Percentiles rank a stretch among this genome's conserved stretches.
Evolutionary conservation across 169 alveolate species (phyloP).

Genomic region (Perkinsus olseni): DNA sequence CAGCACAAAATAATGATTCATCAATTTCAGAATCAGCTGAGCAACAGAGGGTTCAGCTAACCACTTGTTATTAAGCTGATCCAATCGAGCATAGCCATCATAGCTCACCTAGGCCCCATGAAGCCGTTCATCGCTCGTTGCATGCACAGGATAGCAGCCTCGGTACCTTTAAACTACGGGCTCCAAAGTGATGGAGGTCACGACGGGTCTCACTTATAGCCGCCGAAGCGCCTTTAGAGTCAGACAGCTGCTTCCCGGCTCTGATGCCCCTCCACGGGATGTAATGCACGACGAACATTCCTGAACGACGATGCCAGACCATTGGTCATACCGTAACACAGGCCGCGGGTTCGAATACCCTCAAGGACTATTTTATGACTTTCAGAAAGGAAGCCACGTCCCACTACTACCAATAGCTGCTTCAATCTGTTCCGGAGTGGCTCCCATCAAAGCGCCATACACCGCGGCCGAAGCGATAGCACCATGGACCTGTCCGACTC

Average conservation of each 20-base stretch:
- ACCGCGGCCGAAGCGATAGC: constrained; percentile 69
- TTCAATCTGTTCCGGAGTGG: constrained; percentile 57
- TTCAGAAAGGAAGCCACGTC: too few species aligned
- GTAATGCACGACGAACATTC: constrained; percentile 64
- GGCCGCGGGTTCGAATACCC: too few species aligned
- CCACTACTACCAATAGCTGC: constrained; percentile 73
- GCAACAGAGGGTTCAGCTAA: not conserved
- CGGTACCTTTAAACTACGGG: constrained; percentile 41
- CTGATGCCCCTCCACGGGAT: constrained; percentile 76
- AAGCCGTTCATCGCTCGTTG: constrained; percentile 70
- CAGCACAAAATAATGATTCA: not conserved
- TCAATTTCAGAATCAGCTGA: not conserved
- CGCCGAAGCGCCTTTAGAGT: constrained; percentile 67
- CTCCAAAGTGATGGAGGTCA: constrained; percentile 32
- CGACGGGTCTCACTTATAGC: too few species aligned
- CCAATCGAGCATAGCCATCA: not conserved
- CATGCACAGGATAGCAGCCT: constrained; percentile 63
- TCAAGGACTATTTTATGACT: too few species aligned
- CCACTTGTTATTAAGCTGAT: too few species aligned
- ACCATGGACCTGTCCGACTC: not conserved
- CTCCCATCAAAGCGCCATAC: constrained; percentile 73
- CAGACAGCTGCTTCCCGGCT: constrained; percentile 61
- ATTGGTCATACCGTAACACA: too few species aligned
- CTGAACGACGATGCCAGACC: too few species aligned
- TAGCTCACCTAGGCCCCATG: constrained; percentile 49